Conservation (phyloP, 176 grass and related monocot species). For the Pontederia paniculata region DNA sequence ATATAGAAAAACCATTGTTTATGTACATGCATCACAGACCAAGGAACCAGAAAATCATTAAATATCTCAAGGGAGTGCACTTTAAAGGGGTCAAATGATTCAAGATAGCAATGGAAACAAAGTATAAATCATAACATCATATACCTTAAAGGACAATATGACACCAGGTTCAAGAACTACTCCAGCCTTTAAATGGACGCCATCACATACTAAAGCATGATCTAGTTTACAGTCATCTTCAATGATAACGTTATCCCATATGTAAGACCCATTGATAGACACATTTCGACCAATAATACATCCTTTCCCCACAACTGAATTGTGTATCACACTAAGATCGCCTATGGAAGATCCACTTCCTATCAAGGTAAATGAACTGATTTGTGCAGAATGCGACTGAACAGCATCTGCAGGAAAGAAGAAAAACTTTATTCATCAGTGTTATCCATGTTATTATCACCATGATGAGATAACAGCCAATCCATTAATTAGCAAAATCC, state of each 20-base stretch:
- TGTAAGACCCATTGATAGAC: constrained; percentile 52
- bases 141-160: constrained; percentile 94
- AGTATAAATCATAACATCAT: constrained; percentile 14
- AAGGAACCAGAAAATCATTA: too few relatives aligned
- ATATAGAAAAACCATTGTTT: too few relatives aligned
- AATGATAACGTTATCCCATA: constrained; percentile 85
- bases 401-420: constrained; percentile 46
- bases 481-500: too few relatives aligned
- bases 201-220: constrained; percentile 71
- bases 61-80: not conserved
- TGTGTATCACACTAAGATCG: constrained; percentile 41
- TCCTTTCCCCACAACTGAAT: constrained; percentile 64
- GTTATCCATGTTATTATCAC: too few relatives aligned
- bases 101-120: not conserved
- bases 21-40: too few relatives aligned
- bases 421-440: not conserved
- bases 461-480: too few relatives aligned
- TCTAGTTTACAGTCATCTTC: constrained; percentile 87
- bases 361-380: constrained; percentile 58
- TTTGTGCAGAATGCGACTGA: constrained; percentile 55
- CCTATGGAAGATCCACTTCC: constrained; percentile 70
- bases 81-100: not conserved
- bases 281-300: constrained; percentile 72
- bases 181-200: constrained; percentile 58
- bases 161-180: constrained; percentile 66